These are phyloP conservation scores for Hordeum vulgare DNA, from an alignment of 176 grass and related monocot species.

Conservation along the genomic window MorexV3_pseudomolecules_assembly NC_058522.1:546235777-546236276, in stretches of 20 bases:
- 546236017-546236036: not conserved
- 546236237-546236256: conserved; percentile 84
- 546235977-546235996: not conserved
- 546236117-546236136: conserved; percentile 63
- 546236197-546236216: conserved; percentile 78
- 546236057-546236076: conserved; percentile 36
- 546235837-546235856: not conserved
- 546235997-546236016: not conserved
- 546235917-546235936: not conserved
- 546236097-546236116: conserved; percentile 99
- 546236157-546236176: conserved; percentile 71
- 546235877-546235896: not conserved
- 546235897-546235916: not conserved
- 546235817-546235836: not conserved
- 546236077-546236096: conserved; percentile 22
- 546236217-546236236: conserved; percentile 96
- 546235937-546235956: not conserved
- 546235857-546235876: not conserved
- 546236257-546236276: conserved; percentile 47
- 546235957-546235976: not conserved
- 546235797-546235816: not conserved
- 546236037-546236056: conserved; percentile 15
- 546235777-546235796: not conserved
- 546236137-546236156: conserved; percentile 95
- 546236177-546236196: conserved; percentile 73